Percentiles rank a stretch among this genome's conserved stretches.
These are phyloP conservation scores for Suhomyces wounanorum DNA, from an alignment of 1,139 yeast species.

Conservation along the genomic window DNA sequence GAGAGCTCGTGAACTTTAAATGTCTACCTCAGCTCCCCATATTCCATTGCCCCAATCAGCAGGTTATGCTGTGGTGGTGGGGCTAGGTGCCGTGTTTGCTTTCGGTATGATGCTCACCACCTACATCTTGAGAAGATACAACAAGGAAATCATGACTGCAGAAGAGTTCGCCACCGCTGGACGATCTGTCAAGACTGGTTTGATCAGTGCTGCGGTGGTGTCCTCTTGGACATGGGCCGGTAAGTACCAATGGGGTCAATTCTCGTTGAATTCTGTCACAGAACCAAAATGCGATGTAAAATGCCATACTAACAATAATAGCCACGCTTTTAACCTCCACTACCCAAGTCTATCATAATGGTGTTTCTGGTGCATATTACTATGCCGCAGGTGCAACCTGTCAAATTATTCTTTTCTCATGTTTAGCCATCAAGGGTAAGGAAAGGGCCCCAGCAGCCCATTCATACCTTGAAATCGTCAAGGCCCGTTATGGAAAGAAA, in stretches of 20 bases:
- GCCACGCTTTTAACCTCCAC: slow-evolving; percentile 75
- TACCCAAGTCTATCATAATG: slow-evolving; percentile 75
- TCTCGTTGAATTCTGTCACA: neutral
- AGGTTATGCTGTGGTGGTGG: slow-evolving; percentile 93
- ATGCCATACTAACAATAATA: slow-evolving; percentile 7
- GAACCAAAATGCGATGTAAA: neutral
- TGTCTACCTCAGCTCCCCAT: slow-evolving; percentile 10
- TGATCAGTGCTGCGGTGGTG: slow-evolving; percentile 85
- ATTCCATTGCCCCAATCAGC: slow-evolving; percentile 65
- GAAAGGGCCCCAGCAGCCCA: slow-evolving; percentile 75
- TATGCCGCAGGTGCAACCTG: slow-evolving; percentile 80
- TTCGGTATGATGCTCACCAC: slow-evolving; percentile 78
- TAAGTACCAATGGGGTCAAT: slow-evolving; percentile 3
- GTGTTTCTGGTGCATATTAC: slow-evolving; percentile 73
- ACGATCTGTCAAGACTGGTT: slow-evolving; percentile 75
- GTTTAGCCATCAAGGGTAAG: slow-evolving; percentile 73
- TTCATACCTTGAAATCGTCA: slow-evolving; percentile 71
- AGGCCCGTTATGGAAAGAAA: slow-evolving; percentile 64
- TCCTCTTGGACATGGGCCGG: slow-evolving; percentile 94
- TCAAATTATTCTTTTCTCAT: slow-evolving; percentile 71
- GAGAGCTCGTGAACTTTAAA: neutral
- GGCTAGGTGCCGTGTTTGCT: slow-evolving; percentile 82
- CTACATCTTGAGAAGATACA: slow-evolving; percentile 67
- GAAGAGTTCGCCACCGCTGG: slow-evolving; percentile 92
- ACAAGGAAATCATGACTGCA: slow-evolving; percentile 79